A percentile compares a stretch with the other conserved stretches of the same genome.
Evolutionary conservation across 192 early-diverging fungal species (phyloP).

Genomic region (Backusella liffmaniae): DNA sequence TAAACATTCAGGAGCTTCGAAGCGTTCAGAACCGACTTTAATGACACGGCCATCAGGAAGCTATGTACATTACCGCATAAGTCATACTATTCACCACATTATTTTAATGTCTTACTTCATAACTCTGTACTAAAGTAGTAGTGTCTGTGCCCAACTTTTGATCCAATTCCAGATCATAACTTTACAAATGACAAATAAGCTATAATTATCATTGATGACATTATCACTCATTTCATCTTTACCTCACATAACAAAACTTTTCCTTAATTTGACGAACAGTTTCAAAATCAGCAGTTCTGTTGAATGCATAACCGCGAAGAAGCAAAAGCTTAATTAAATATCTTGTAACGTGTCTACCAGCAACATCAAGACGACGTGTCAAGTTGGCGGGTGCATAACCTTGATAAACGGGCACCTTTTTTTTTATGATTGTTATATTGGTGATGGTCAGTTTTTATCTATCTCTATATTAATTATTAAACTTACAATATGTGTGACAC

Average conservation of each 20-base stretch:
- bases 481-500: conserved; percentile 93
- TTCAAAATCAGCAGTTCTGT: conserved; percentile 97
- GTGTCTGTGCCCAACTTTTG: conserved; percentile 95
- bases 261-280: conserved; percentile 98
- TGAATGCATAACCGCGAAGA: conserved; percentile 93
- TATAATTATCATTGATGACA: not conserved
- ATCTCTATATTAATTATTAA: not conserved
- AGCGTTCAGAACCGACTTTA: conserved; percentile 97
- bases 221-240: conserved; percentile 1
- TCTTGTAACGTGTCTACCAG: conserved; percentile 92
- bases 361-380: conserved; percentile 89
- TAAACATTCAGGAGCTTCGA: conserved; percentile 97
- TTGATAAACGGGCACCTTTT: conserved; percentile 87
- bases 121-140: conserved; percentile 93
- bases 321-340: conserved; percentile 97
- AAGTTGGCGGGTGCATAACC: conserved; percentile 90
- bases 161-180: conserved; percentile 94
- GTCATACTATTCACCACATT: not conserved
- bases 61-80: conserved; percentile 33
- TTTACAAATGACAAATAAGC: conserved; percentile 23
- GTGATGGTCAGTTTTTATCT: not conserved
- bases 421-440: no score
- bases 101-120: conserved; percentile 61
- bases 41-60: conserved; percentile 98
- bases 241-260: conserved; percentile 97